Base-by-base conservation (phyloP, 1,284 basidiomycete species). In the Moesziomyces sp. region DNA sequence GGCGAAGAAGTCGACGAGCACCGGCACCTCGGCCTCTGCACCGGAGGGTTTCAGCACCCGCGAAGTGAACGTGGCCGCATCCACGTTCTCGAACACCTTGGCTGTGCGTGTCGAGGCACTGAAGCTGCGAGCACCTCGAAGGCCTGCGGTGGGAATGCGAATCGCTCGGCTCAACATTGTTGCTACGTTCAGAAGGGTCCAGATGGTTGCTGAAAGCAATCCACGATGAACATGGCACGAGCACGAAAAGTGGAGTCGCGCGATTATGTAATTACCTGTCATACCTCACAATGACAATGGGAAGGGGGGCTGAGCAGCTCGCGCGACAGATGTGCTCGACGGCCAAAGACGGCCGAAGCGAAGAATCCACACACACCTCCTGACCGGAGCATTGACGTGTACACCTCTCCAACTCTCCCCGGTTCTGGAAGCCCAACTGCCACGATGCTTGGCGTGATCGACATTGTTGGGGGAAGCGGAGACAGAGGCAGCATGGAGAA, bases 1-100 rank as follows among this genome's bases (percentile, higher is more conserved):
- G 0, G 78, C 78, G 54, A 55, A 74, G 44, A 79, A 79, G 56
- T 79, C 78, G n/a, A 79, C 76, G 6, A 79, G 64, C 1, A 79
- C 58, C 5, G 61, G 64, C 1, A 55, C 62, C 0, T 60, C 55
- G 5, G 69, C 63, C 19, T 72, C 58, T 21, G 51, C n/a, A 4
- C 26, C 50, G 5, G 51, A 26, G 19, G 68, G 61, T 0, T 50
- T 42, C 50, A 65, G 54, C 2, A 72, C 69, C 5, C 59, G 61
- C 0, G 69, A 52, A 35, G 56, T 34, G 30, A 72, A 67, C 21
- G 38, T 28, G 19, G 55, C 21, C 9, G 49, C 38, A 3, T 52
- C 35, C 34, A 72, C 69, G 45, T 72, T 56, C 24, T 62, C 56
- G 53, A 59, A 72, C 16, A 72, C 50, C 23, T 64, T 64, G 9